phyloP scores from a whole-genome alignment of 495 filamentous ascomycete species.

The Penicillium egyptiacum region DNA sequence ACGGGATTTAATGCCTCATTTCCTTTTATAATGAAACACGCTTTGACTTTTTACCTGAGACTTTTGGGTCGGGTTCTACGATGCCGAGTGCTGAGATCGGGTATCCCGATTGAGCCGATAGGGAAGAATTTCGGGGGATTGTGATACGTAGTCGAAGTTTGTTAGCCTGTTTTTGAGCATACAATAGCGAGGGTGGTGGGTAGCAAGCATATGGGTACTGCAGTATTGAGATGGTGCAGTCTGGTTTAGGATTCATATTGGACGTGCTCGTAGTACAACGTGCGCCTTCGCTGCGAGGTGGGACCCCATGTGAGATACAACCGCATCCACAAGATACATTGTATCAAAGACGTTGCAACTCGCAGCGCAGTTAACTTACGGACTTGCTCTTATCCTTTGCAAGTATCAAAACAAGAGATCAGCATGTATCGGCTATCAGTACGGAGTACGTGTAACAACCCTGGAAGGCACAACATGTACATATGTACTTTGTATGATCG shows the following conservation, averaged over 20 bases:
- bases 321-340: background rate
- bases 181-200: background rate
- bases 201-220: background rate
- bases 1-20: conserved; percentile 11
- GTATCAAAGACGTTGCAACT: background rate
- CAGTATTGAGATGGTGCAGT: background rate
- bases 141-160: background rate
- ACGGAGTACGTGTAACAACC: background rate
- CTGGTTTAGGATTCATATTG: background rate
- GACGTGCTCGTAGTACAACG: background rate
- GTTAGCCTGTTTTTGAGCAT: background rate
- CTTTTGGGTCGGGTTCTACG: background rate
- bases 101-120: conserved; percentile 10
- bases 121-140: conserved; percentile 3
- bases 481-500: background rate
- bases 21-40: background rate
- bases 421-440: conserved; percentile 9
- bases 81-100: conserved; percentile 12
- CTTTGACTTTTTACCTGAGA: background rate
- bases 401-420: conserved; percentile 6
- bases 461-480: background rate
- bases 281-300: background rate
- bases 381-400: conserved; percentile 1
- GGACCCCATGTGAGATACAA: conserved; percentile 1
- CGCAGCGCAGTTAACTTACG: background rate